Base-by-base conservation (phyloP, 495 filamentous ascomycete genomes). In the Hypoxylon intermedium region DNA sequence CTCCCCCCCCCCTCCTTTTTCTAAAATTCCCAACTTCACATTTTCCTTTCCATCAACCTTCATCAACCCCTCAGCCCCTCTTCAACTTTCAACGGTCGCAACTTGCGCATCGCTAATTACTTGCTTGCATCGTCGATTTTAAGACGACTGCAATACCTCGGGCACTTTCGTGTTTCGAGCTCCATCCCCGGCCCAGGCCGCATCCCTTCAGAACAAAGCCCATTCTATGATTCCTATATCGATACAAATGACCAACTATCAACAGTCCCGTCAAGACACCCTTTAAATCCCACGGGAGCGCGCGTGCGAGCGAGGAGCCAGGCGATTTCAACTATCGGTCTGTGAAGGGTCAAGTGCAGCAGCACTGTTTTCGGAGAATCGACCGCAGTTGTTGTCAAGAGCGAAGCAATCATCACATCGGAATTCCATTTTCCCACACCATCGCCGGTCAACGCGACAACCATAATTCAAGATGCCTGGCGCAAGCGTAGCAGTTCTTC, bases 401-500 rank as follows among this genome's bases (percentile, higher is more conserved):
- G 45, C 43, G 34, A 45, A 65, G 24, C 41, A n/a, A n/a, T 65
- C 60, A 62, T 64, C 53, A 55, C 68, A 69, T 65, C 56, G 58
- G 64, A 60, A 67, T 18, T 9, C 19, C 1, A 12, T 23, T 40
- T 43, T 51, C 38, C 42, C 36, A 55, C 44, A 61, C 24, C 52
- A 50, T 63, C 70, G 50, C 61, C 46, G 62, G 65, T 67, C 82
- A 77, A 79, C 72, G 77, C 74, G 70, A 77, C 68, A 68, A 71
- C 62, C 70, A 70, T 68, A 60, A 57, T 53, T 71, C 77, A 82
- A 76, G 65, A 87, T 87, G 79, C 83, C 87, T 61, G 84, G 79
- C 77, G 82, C 85, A 71, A 87, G 82, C 77, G 84, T 84, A 75
- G 83, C 83, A 65, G 77, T 81, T 58, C 77, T 81, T 61, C 75